phyloP scores from a whole-genome alignment of 1,284 basidiomycete species.

The Boletus mariae region DNA sequence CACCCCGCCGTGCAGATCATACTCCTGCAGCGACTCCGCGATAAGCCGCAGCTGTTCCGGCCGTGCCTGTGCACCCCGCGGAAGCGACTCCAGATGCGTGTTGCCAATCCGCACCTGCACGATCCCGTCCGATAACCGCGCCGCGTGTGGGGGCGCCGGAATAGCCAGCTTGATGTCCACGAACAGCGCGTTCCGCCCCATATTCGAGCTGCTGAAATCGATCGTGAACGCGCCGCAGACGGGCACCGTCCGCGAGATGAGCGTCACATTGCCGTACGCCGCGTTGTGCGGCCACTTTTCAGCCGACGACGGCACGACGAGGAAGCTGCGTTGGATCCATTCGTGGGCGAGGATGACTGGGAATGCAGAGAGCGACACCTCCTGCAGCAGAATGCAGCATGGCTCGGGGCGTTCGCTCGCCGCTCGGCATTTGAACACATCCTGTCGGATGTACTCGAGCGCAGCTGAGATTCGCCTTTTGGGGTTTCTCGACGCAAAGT shows the following conservation, averaged over 20 bases:
- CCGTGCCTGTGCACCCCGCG: slow-evolving; percentile 40
- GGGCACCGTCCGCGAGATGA: slow-evolving; percentile 54
- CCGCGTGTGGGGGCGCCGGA: slow-evolving; percentile 25
- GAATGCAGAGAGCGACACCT: slow-evolving; percentile 48
- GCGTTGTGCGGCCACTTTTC: slow-evolving; percentile 49
- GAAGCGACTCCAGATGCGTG: slow-evolving; percentile 66
- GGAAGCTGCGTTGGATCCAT: slow-evolving; percentile 62
- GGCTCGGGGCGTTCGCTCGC: slow-evolving; percentile 44
- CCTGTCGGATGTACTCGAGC: slow-evolving; percentile 51
- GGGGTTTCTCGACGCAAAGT: slow-evolving; percentile 39
- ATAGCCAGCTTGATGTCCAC: slow-evolving; percentile 51
- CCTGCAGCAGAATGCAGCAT: slow-evolving; percentile 63
- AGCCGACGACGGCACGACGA: slow-evolving; percentile 48
- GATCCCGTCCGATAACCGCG: slow-evolving; percentile 34
- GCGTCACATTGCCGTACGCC: slow-evolving; percentile 59
- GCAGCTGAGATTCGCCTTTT: slow-evolving; percentile 44
- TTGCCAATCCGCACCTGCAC: slow-evolving; percentile 57
- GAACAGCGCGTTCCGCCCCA: slow-evolving; percentile 52
- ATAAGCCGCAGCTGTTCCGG: slow-evolving; percentile 53
- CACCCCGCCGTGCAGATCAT: slow-evolving; percentile 50
- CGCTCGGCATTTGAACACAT: slow-evolving; percentile 43
- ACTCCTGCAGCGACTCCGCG: slow-evolving; percentile 43
- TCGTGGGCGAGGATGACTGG: slow-evolving; percentile 44
- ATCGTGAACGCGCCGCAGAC: slow-evolving; percentile 44
- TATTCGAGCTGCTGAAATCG: slow-evolving; percentile 46